phyloP scores from a whole-genome alignment of 768 basidiomycete genomes.

The Leucosporidium yakuticum region DNA sequence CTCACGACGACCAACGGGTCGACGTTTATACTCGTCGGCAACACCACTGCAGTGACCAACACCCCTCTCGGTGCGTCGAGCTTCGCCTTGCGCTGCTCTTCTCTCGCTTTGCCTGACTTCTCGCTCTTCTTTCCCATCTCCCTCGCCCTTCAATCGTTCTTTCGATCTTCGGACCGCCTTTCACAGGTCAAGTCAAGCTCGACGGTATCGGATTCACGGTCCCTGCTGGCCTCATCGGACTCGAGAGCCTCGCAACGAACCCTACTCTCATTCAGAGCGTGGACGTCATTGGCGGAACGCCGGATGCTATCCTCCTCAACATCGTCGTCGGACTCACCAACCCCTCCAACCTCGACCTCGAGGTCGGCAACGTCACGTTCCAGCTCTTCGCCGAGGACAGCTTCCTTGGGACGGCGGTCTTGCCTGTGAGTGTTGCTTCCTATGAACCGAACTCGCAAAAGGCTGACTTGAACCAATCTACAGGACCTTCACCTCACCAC shows the following conservation, averaged over 20 bases:
- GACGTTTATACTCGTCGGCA: constrained; percentile 15
- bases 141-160: neutral
- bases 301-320: constrained; percentile 54
- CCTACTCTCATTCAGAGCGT: constrained; percentile 54
- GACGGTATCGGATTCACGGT: constrained; percentile 68
- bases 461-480: neutral
- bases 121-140: too few relatives aligned
- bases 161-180: neutral
- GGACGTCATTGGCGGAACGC: constrained; percentile 62
- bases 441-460: constrained; percentile 52
- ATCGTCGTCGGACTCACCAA: constrained; percentile 62
- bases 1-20: constrained; percentile 28
- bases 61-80: constrained; percentile 43
- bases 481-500: constrained; percentile 23
- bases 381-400: constrained; percentile 54
- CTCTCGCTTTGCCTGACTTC: too few relatives aligned
- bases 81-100: neutral
- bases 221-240: constrained; percentile 55
- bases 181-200: constrained; percentile 57
- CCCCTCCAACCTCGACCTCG: constrained; percentile 60
- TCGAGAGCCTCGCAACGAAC: constrained; percentile 57
- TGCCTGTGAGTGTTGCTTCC: constrained; percentile 53
- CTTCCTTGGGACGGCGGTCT: constrained; percentile 55
- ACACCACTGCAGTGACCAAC: constrained; percentile 20
- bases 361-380: constrained; percentile 48